Evolutionary conservation across 768 basidiomycete species (phyloP).

Genomic region (Termitomyces heimii): DNA sequence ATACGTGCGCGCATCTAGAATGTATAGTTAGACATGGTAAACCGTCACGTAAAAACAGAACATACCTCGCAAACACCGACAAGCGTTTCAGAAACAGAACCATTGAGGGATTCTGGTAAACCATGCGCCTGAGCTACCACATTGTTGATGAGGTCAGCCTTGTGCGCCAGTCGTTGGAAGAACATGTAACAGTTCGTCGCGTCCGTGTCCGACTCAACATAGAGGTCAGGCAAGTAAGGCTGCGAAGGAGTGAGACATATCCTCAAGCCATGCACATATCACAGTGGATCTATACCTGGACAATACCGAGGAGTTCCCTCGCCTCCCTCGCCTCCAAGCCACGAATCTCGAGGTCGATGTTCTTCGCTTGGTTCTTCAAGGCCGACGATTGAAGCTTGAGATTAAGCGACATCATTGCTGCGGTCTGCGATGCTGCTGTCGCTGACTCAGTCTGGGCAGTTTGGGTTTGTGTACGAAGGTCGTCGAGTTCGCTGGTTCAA

Average conservation of each 20-base stretch:
- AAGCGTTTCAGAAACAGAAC: slow-evolving; percentile 74
- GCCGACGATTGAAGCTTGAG: slow-evolving; percentile 90
- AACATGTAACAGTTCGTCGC: slow-evolving; percentile 88
- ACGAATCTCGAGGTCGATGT: slow-evolving; percentile 84
- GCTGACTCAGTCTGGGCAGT: slow-evolving; percentile 80
- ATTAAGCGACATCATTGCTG: slow-evolving; percentile 91
- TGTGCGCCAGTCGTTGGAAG: slow-evolving; percentile 85
- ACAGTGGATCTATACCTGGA: slow-evolving; percentile 51
- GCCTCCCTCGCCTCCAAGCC: slow-evolving; percentile 82
- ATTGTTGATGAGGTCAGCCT: slow-evolving; percentile 80
- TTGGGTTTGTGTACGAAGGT: slow-evolving; percentile 78
- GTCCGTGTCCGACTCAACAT: slow-evolving; percentile 84
- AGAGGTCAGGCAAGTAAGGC: slow-evolving; percentile 90
- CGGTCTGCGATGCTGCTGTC: slow-evolving; percentile 80
- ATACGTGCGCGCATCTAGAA: slow-evolving; percentile 78
- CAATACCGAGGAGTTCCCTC: slow-evolving; percentile 71
- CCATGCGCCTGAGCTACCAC: slow-evolving; percentile 80
- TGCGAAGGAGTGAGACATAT: slow-evolving; percentile 21
- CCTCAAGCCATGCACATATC: background rate
- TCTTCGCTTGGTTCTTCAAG: slow-evolving; percentile 84
- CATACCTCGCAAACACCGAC: slow-evolving; percentile 93
- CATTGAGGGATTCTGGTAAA: slow-evolving; percentile 81
- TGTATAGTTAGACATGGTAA: background rate
- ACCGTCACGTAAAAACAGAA: background rate
- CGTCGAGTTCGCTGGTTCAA: slow-evolving; percentile 72